phyloP scores from a whole-genome alignment of 164 flowering plant genomes.

The Liriodendron chinense region DNA sequence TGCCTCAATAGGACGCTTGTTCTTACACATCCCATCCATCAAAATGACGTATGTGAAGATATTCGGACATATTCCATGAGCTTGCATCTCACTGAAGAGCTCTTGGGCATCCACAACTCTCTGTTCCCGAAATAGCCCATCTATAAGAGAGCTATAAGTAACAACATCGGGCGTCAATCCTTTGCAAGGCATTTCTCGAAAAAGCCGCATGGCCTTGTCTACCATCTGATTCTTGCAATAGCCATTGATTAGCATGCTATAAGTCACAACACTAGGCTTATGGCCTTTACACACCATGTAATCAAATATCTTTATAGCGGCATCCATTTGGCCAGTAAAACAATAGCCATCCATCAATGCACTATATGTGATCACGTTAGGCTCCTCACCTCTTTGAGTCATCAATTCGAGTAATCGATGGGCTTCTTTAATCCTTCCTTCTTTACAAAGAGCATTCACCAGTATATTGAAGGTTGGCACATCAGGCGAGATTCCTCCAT shows the following conservation, averaged over 20 bases:
- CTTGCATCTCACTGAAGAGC: slow-evolving; percentile 39
- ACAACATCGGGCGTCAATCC: slow-evolving; percentile 33
- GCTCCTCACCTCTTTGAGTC: neutral
- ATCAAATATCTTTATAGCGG: neutral
- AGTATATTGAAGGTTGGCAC: neutral
- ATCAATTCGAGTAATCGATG: neutral
- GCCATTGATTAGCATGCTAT: neutral
- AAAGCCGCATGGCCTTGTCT: slow-evolving; percentile 7
- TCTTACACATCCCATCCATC: slow-evolving; percentile 52
- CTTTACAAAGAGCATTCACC: slow-evolving; percentile 4
- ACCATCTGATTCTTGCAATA: neutral
- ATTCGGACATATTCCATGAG: slow-evolving; percentile 17
- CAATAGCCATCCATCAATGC: neutral
- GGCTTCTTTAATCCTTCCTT: neutral
- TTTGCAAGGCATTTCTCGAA: neutral
- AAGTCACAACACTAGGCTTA: neutral
- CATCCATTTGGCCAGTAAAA: neutral
- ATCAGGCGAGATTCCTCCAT: neutral
- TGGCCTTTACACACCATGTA: neutral
- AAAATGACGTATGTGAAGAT: slow-evolving; percentile 28
- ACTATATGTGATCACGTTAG: neutral
- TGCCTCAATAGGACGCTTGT: slow-evolving; percentile 13
- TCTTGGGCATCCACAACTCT: slow-evolving; percentile 33
- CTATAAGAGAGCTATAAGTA: slow-evolving; percentile 38
- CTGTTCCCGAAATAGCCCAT: slow-evolving; percentile 37